Base-by-base conservation (phyloP, 164 flowering plant species). In the Piper longum region DNA sequence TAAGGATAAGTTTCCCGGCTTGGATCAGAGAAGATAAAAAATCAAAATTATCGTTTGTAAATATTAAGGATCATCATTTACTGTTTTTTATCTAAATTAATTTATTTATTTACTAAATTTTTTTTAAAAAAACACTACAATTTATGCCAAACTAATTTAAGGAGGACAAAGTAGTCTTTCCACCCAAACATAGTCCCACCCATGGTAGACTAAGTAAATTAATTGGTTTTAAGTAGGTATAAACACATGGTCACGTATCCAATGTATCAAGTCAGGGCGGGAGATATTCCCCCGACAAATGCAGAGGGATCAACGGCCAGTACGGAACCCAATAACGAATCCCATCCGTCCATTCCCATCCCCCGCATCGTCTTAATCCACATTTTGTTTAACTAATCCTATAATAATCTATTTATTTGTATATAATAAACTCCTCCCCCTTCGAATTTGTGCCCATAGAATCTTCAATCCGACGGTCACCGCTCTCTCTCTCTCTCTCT, bases 261-360 rank as follows among this genome's bases (percentile, higher is more conserved):
- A 1, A 26, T 26, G 1, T 26, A 26, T 2, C 1, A 26, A 26
- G 36, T 26, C 36, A 26, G 36, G 36, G 36, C 41, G 61, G 14
- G 43, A 63, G 65, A 63, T 54, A 63, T 36, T 54, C 41, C 14
- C 40, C 42, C 41, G 44, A 14, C 65, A 16, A 39, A 16, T 5
- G 41, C 18, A 19, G 48, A 63, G 16, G 17, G 18, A 63, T 54
- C 45, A 14, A 63, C 65, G 65, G 58, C 42, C 36, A 13, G 4
- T 17, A 40, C 18, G 41, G 57, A 26, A 39, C 41, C 45, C 18
- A 54, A 3, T 26, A 4, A 3, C 65, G 13, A 26, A 63, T 63
- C 65, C 0, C 26, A 41, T 3, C 65, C 65, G 59, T 63, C 58
- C 65, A 54, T 63, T 52, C 41, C 12, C 58, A 2, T 36, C 1